Base-by-base conservation (phyloP, 306 rosid genomes). In the Trifolium fragiferum region DNA sequence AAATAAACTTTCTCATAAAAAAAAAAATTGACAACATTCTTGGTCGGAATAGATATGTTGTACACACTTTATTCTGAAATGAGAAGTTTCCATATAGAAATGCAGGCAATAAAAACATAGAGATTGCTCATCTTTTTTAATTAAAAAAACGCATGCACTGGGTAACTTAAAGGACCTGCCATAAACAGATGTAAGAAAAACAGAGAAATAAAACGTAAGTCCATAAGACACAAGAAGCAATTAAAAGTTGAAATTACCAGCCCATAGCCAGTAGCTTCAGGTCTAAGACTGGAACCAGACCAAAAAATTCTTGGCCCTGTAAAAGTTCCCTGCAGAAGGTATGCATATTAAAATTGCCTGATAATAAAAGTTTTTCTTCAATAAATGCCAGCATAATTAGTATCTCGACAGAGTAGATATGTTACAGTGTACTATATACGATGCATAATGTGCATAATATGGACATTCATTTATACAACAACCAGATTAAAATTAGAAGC, bases 181-280 rank as follows among this genome's bases (percentile, higher is more conserved):
- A 41, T n/a, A 63, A 76, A 61, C 67, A 35, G 49, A 51, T 67
- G 51, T 4, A 6, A 41, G 25, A 5, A 11, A 11, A 11, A 43
- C 35, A 27, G 10, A 54, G 12, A 50, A 69, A 50, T 11, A 23
- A 68, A 64, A 65, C 25, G 50, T 27, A 71, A 65, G 75, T 57
- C 10, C 40, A 37, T 7, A 37, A 37, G 40, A 37, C 40, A 38
- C 20, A 81, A 16, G 53, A 53, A 37, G 63, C 57, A 44, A 72
- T 72, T 59, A 53, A 18, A 77, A 72, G 63, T 76, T 84, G 68
- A 77, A 83, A 69, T 86, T 87, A 94, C 98, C 97, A 94, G 97
- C 61, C 98, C 98, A 80, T 94, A 94, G 64, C 98, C 98, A 69
- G 97, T 94, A 68, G 98, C 98, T 89, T 94, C 98, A 74, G 96